A percentile compares a stretch with the other conserved stretches of the same genome.
phyloP scores from a whole-genome alignment of 495 filamentous ascomycete species.

The Halenospora varia region DNA sequence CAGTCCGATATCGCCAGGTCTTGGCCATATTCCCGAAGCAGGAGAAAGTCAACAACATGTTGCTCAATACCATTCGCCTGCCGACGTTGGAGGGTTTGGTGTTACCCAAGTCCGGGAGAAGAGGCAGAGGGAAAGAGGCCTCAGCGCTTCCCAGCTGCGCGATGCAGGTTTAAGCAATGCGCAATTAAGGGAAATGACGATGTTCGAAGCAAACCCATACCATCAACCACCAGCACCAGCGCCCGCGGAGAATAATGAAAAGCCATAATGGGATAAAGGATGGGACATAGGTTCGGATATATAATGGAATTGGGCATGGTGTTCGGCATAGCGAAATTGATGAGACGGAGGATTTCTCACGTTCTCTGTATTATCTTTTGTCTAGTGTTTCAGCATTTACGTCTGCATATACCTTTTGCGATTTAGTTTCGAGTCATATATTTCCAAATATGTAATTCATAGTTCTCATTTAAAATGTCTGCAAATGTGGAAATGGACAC shows the following conservation, averaged over 20 bases:
- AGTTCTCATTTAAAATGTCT: no score
- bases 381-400: no score
- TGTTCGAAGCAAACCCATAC: not conserved
- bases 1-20: not conserved
- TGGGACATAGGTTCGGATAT: no score
- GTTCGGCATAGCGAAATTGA: not conserved
- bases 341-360: not conserved
- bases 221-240: not conserved
- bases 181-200: slow-evolving; percentile 2
- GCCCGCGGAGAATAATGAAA: not conserved
- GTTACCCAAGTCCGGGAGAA: not conserved
- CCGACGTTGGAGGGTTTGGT: not conserved
- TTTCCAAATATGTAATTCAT: no score
- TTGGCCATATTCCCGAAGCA: slow-evolving; percentile 18
- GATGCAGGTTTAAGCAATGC: slow-evolving; percentile 1
- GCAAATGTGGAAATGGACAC: no score
- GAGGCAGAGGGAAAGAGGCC: not conserved
- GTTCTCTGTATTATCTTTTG: not conserved
- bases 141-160: not conserved
- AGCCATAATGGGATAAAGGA: not conserved
- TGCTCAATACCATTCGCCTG: not conserved
- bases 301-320: not conserved
- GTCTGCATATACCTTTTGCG: no score
- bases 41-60: slow-evolving; percentile 8
- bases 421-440: no score